phyloP scores from a whole-genome alignment of 108 stramenopile genomes.

The Schizochytrium sp. region DNA sequence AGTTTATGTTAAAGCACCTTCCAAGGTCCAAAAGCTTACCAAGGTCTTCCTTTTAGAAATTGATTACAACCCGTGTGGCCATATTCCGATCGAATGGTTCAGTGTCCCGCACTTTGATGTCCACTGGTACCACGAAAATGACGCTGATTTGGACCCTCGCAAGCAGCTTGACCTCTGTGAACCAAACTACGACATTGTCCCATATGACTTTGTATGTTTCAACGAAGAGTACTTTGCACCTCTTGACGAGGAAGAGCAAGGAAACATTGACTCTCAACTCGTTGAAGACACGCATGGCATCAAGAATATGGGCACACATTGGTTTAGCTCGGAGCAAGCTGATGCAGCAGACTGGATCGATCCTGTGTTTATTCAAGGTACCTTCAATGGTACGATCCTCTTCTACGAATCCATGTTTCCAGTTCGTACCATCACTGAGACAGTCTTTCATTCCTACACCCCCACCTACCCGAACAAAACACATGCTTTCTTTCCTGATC shows the following conservation, averaged over 20 bases:
- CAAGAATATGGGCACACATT: background rate
- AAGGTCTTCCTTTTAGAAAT: background rate
- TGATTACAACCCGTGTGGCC: conserved; percentile 6
- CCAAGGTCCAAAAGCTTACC: background rate
- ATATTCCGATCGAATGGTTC: background rate
- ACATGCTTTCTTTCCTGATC: background rate
- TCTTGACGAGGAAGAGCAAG: background rate
- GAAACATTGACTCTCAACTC: background rate
- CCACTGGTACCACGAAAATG: background rate
- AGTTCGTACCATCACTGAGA: background rate
- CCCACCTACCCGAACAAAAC: conserved; percentile 2
- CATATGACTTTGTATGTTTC: conserved; percentile 17
- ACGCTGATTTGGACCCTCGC: too few species aligned
- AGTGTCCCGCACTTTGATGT: background rate
- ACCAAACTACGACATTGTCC: background rate
- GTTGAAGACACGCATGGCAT: background rate
- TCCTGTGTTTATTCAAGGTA: conserved; percentile 13
- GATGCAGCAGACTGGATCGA: background rate
- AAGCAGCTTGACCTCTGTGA: too few species aligned
- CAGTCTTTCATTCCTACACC: background rate
- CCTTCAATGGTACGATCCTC: background rate
- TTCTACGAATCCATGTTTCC: conserved; percentile 38
- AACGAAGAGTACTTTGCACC: background rate
- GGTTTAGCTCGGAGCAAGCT: background rate
- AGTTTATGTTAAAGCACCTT: background rate